These are phyloP conservation scores for Yamadazyma phyllophila DNA, from an alignment of 805 yeast genomes.

Conservation along the genomic window DNA sequence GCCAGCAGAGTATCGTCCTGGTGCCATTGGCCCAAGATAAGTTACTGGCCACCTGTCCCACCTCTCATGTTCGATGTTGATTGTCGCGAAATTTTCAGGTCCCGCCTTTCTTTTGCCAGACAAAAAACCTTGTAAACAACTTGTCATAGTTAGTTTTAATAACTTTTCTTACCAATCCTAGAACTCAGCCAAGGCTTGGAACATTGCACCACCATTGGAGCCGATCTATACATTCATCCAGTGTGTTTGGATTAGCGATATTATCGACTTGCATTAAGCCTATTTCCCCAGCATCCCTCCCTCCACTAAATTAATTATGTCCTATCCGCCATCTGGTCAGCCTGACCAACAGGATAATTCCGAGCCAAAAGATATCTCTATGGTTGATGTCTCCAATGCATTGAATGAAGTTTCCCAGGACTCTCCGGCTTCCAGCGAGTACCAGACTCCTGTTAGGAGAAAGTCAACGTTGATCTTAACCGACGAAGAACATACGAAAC, in stretches of 20 bases:
- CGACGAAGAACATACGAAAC: constrained; percentile 59
- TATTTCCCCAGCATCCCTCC: background rate
- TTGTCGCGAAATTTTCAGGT: constrained; percentile 3
- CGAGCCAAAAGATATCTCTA: constrained; percentile 33
- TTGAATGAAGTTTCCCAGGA: constrained; percentile 12
- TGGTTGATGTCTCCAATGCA: constrained; percentile 43
- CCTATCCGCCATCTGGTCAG: background rate
- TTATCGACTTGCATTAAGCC: background rate
- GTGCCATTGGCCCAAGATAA: too few relatives aligned
- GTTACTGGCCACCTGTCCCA: too few relatives aligned
- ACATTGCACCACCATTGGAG: too few relatives aligned
- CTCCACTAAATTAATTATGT: background rate
- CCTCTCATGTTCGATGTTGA: too few relatives aligned
- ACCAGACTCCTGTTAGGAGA: constrained; percentile 41
- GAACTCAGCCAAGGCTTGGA: background rate
- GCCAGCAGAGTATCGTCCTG: too few relatives aligned
- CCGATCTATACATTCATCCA: too few relatives aligned
- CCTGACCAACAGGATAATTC: background rate
- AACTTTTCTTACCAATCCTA: background rate
- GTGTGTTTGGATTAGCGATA: background rate
- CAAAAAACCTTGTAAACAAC: constrained; percentile 4
- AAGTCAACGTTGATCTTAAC: constrained; percentile 71
- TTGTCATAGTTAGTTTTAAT: background rate
- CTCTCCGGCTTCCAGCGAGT: constrained; percentile 2
- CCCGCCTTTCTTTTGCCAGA: constrained; percentile 1